Evolutionary conservation across 2,329 filamentous ascomycete species (phyloP), one percentile per base, ranked within the genome.

Genomic region (Cytospora paraplurivora): DNA sequence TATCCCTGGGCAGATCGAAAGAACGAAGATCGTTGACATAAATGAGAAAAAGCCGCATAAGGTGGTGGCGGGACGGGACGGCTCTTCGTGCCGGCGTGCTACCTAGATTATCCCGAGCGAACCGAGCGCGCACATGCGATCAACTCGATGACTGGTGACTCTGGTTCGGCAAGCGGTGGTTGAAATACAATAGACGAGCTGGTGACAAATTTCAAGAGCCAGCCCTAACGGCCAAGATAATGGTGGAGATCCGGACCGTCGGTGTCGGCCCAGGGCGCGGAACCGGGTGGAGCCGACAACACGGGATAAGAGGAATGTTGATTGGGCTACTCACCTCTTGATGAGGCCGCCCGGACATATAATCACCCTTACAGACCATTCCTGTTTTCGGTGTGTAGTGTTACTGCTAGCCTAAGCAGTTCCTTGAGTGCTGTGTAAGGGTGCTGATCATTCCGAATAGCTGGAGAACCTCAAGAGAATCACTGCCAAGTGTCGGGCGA

Each of bases 1-100:
- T 61, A 53, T 32, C 51, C 51, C 54, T 44, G 59, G 59, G 47
- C 51, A 55, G 59, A 61, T 61, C 59, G 51, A 53, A 41, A 41
- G 37, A 27, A 55, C 35, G 44, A 41, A 61, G 59, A 61, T 61
- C 51, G 37, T 61, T 33, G 44, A 12, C 44, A 47, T 19, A 21
- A 47, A 35, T 21, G 12, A 54, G 27, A 38, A 21, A 13, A 12
- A 1, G 10, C 21, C 44, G 44, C 8, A 47, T 47, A 19, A 10
- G 41, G 32, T 19, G 27, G 10, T 35, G 21, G 21, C 21, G 21
- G 32, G 15, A 12, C 51, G 21, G 50, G 11, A 19, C 27, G 32
- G 33, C 17, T 54, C 32, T 7, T 37, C 15, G 33, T 54, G 27
- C 51, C 51, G 51, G 15, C 12, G 15, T 17, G 34, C 27, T 35